These are phyloP conservation scores for Solanum hybrid DNA, from an alignment of 305 asterid genomes.

Conservation along the genomic window DNA sequence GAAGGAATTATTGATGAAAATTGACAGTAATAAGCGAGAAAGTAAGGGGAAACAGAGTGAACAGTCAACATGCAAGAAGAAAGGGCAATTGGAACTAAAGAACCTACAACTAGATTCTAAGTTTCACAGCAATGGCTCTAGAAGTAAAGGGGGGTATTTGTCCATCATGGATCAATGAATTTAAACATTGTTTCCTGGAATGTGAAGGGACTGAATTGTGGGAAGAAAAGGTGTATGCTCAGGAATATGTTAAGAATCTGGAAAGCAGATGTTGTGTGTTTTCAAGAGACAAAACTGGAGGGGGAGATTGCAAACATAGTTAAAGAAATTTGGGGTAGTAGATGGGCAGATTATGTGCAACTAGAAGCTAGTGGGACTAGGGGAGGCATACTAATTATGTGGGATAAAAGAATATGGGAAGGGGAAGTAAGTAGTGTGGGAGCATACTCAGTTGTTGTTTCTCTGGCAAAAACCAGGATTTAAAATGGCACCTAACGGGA, in stretches of 20 bases:
- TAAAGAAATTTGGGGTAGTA: not conserved
- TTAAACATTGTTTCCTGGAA: too few relatives aligned
- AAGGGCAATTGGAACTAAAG: not conserved
- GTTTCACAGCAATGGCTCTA: not conserved
- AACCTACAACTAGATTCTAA: too few relatives aligned
- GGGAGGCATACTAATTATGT: not conserved
- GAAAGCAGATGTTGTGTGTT: not conserved
- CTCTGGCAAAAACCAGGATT: too few relatives aligned
- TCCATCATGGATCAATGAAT: too few relatives aligned
- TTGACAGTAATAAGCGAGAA: not conserved
- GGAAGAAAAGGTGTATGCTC: too few relatives aligned
- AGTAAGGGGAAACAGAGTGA: not conserved
- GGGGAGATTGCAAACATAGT: not conserved
- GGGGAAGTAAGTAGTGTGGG: not conserved
- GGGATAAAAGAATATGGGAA: not conserved
- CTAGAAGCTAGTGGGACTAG: not conserved
- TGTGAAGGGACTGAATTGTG: too few relatives aligned
- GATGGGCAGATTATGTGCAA: not conserved
- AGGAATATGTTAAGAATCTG: not conserved
- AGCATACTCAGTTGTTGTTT: not conserved
- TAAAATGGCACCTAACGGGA: too few relatives aligned
- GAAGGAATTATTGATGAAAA: not conserved
- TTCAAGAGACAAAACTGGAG: not conserved
- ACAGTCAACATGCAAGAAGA: not conserved
- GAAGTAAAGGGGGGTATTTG: too few relatives aligned